Evolutionary conservation across 2,329 filamentous ascomycete genomes (phyloP), one percentile per base, ranked within the genome.

Genomic region (Cladophialophora immunda): DNA sequence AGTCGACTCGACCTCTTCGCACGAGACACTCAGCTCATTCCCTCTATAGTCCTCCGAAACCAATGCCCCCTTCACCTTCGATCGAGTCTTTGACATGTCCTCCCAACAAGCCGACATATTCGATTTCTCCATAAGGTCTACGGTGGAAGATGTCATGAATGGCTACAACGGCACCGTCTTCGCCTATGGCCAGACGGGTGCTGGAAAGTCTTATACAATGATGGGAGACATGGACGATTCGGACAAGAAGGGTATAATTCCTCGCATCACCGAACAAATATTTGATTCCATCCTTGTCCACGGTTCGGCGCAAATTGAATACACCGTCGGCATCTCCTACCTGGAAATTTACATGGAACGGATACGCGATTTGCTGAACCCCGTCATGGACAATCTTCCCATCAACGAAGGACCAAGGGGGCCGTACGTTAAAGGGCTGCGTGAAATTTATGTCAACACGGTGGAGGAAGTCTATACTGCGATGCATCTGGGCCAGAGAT

Each of bases 301-400:
- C 32, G 97, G 93, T 74, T 92, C 94, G 52, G 90, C 90, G 75
- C 97, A 92, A 73, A 97, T 98, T 78, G 95, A 98, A 81, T 98
- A 98, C 80, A 98, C 94, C n/a, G 94, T 99, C 61, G 89, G 94
- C 64, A 94, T 98, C 76, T 97, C 93, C 80, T 98, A 98, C 81
- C 97, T 99, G 94, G 95, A 99, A 81, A 98, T 99, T 71, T 99
- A 99, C 84, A 99, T 98, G 95, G 95, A 99, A 83, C 89, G 92
- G 73, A 98, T 99, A 78, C 89, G 94, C 75, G 95, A 99, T 88
- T 82, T 99, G 75, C 83, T 99, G 70, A 89, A 91, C 27, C 95
- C 95, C 11, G 91, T 94, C 68, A 97, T 98, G 80, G 94, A 97
- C 82, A 98, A 98, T 77, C 84, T 99, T 60, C 94, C 94, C 0